Conservation (phyloP, 768 basidiomycete genomes). For the Boletus patriciae region DNA sequence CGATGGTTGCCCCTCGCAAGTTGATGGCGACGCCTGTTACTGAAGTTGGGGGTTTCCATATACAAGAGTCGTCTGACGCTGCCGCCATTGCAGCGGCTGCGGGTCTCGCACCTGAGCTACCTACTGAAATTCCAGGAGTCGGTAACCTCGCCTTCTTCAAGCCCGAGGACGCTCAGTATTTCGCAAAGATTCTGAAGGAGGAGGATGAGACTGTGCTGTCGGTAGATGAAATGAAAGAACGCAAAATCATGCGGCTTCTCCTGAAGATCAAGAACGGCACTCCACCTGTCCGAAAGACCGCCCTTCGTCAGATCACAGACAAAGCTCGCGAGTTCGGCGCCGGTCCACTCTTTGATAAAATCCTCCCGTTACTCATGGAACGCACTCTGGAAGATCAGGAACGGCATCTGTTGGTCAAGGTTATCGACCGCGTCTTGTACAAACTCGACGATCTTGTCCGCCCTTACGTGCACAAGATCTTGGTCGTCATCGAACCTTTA, state of each 20-base stretch:
- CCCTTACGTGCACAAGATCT: conserved; percentile 98
- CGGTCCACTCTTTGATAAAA: conserved; percentile 97
- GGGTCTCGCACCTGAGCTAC: conserved; percentile 88
- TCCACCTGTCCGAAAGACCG: conserved; percentile 96
- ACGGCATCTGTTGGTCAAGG: conserved; percentile 96
- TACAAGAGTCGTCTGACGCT: conserved; percentile 92
- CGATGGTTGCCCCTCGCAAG: conserved; percentile 63
- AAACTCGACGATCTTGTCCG: conserved; percentile 98
- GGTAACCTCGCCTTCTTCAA: conserved; percentile 98
- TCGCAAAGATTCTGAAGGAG: conserved; percentile 92
- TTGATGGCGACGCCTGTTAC: conserved; percentile 56
- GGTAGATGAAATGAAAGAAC: conserved; percentile 98
- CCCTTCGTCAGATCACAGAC: conserved; percentile 97
- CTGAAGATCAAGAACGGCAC: conserved; percentile 99
- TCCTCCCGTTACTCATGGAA: conserved; percentile 96
- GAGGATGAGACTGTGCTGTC: conserved; percentile 92
- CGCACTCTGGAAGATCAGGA: conserved; percentile 98
- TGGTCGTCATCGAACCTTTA: conserved; percentile 98
- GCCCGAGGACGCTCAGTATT: conserved; percentile 96
- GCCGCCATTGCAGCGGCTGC: conserved; percentile 87
- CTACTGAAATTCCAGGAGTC: conserved; percentile 97
- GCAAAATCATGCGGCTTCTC: conserved; percentile 97
- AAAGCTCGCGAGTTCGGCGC: conserved; percentile 98
- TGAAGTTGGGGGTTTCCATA: conserved; percentile 86
- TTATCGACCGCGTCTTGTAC: conserved; percentile 98